Conservation (phyloP, 352 stramenopile genomes). For the Pythium grandisporangium region DNA sequence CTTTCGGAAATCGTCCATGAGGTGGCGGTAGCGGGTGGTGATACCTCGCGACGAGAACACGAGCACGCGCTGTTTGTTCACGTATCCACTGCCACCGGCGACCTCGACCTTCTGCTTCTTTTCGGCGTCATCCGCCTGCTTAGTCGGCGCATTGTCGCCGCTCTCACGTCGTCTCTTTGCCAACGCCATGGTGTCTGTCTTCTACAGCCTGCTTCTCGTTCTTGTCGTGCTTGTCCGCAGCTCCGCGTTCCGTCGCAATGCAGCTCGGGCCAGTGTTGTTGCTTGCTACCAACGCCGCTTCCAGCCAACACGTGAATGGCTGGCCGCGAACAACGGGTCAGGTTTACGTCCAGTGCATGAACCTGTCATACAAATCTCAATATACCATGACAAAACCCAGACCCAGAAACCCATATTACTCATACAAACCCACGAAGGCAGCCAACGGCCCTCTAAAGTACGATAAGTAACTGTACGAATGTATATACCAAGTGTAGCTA, state of each 20-base stretch:
- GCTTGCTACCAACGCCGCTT: too few species aligned
- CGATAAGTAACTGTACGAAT: too few species aligned
- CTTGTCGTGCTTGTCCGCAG: constrained; percentile 11
- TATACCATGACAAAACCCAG: too few species aligned
- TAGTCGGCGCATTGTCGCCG: constrained; percentile 4
- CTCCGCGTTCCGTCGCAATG: too few species aligned
- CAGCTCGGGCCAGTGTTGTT: too few species aligned
- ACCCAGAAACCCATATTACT: too few species aligned
- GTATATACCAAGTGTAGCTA: too few species aligned
- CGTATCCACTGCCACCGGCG: constrained; percentile 39
- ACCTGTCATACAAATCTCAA: constrained; percentile 4
- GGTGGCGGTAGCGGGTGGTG: constrained; percentile 94
- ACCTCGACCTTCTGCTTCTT: constrained; percentile 36
- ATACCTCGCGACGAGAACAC: constrained; percentile 91
- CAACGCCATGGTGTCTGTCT: constrained; percentile 12
- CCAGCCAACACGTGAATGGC: constrained; percentile 17
- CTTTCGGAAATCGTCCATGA: constrained; percentile 97
- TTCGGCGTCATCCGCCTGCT: constrained; percentile 17
- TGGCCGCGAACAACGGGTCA: constrained; percentile 4
- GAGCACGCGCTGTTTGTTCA: constrained; percentile 91
- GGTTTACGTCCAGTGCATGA: constrained; percentile 1
- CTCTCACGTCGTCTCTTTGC: constrained; percentile 20
- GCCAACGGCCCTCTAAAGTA: too few species aligned
- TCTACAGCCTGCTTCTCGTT: background rate
- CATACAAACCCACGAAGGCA: too few species aligned